phyloP scores from a whole-genome alignment of 1,284 basidiomycete genomes.

The Anthracocystis walkeri region DNA sequence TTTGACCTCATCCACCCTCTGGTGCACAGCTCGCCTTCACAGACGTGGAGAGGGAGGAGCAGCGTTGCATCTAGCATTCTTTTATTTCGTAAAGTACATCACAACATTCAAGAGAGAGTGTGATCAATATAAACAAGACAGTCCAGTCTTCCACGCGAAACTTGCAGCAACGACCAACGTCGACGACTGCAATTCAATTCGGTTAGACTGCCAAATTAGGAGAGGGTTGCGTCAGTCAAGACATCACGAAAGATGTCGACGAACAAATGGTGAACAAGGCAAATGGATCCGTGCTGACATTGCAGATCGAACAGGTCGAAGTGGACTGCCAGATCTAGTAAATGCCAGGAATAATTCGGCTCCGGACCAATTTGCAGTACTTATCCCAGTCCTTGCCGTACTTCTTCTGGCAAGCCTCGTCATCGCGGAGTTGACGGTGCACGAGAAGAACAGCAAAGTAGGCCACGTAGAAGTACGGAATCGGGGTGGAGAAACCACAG shows the following conservation, averaged over 20 bases:
- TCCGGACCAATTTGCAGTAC: conserved; percentile 51
- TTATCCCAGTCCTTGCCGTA: conserved; percentile 79
- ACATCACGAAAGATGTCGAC: too few relatives aligned
- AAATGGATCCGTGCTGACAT: not conserved
- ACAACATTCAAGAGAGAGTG: not conserved
- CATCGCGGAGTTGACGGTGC: conserved; percentile 90
- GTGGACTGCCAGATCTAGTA: conserved; percentile 19
- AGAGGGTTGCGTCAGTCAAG: too few relatives aligned
- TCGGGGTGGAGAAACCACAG: conserved; percentile 88
- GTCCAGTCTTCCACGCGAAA: not conserved
- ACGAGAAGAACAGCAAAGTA: conserved; percentile 89
- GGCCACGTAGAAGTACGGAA: conserved; percentile 94
- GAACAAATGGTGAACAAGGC: too few relatives aligned
- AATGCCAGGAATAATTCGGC: conserved; percentile 50
- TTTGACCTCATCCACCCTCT: not conserved
- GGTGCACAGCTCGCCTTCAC: too few relatives aligned
- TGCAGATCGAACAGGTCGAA: not conserved
- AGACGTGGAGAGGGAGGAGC: not conserved
- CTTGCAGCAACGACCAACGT: not conserved
- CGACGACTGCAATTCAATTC: too few relatives aligned
- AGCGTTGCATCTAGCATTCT: conserved; percentile 1
- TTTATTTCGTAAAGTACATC: not conserved
- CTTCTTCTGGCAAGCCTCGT: conserved; percentile 83
- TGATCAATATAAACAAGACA: not conserved
- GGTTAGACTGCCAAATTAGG: too few relatives aligned